Evolutionary conservation across 306 rosid species (phyloP), one percentile per base, ranked within the genome.

Genomic region (Vicia faba): DNA sequence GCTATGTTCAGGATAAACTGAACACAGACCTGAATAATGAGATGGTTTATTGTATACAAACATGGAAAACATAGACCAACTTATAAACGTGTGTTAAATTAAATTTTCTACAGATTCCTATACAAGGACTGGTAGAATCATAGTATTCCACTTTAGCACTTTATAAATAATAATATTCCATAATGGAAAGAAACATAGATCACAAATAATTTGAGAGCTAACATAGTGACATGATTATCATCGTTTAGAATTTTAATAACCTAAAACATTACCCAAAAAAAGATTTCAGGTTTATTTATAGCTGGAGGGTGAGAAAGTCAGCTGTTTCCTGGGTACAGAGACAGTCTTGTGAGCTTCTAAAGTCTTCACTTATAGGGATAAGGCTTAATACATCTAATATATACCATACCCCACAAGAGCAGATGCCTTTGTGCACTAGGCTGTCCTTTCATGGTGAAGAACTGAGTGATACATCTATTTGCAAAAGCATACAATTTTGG

Each of bases 141-240:
- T n/a, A 64, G 18, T 11, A 36, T 57, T 49, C 69, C 44, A 65
- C 69, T 68, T 51, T 49, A n/a, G n/a, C n/a, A n/a, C n/a, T n/a
- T n/a, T n/a, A n/a, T n/a, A n/a, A n/a, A n/a, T n/a, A n/a, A 39
- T 63, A 69, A 36, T 64, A 41, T 61, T 55, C 39, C 66, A 36
- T 35, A 66, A 39, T 4, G 23, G 18, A 41, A 61, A 67, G 72
- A 23, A 14, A 26, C 35, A 36, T 6, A 55, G 1, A 69, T 36
- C 61, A 62, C 45, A 62, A 14, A 54, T 61, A 35, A 59, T 15
- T 44, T 28, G 14, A 66, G 41, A 38, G 25, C 54, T 38, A 64
- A 74, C 48, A 26, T 25, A n/a, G 39, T 56, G 4, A 70, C 67
- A 68, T 3, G 66, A 68, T 56, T 38, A 68, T 46, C 64, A 72